A percentile compares a stretch with the other conserved stretches of the same genome.
phyloP scores from a whole-genome alignment of 371 early-diverging fungal genomes.

The Mortierella sp. region DNA sequence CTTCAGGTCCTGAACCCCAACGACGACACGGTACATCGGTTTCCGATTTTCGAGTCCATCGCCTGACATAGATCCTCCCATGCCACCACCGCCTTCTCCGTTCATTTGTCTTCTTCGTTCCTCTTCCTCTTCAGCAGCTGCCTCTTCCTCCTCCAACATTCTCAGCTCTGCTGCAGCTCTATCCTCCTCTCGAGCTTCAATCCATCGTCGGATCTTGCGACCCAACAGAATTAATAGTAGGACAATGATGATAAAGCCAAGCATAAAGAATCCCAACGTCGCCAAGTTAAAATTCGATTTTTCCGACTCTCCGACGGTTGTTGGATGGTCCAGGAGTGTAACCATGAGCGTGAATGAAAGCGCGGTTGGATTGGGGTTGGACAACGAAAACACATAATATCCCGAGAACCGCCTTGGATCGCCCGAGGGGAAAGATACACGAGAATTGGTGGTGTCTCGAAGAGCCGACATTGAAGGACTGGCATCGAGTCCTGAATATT shows the following conservation, averaged over 20 bases:
- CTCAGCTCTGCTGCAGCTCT: slow-evolving; percentile 11
- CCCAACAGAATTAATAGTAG: background rate
- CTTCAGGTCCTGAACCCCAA: slow-evolving; percentile 7
- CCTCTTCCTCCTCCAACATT: slow-evolving; percentile 30
- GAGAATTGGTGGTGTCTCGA: background rate
- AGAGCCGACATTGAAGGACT: background rate
- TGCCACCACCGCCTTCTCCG: background rate
- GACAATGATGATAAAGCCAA: slow-evolving; percentile 4
- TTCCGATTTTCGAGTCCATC: background rate
- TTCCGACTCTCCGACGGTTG: background rate
- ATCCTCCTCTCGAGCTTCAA: background rate
- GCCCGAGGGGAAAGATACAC: background rate
- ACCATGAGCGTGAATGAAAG: background rate
- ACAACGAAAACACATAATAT: slow-evolving; percentile 13
- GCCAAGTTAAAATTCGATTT: background rate
- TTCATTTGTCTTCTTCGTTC: background rate
- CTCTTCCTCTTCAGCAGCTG: slow-evolving; percentile 12
- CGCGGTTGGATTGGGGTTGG: background rate
- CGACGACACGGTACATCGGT: slow-evolving; percentile 5
- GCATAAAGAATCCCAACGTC: slow-evolving; percentile 8
- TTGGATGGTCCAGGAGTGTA: background rate
- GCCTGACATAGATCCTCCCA: background rate
- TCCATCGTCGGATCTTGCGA: slow-evolving; percentile 7
- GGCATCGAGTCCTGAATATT: slow-evolving; percentile 6
- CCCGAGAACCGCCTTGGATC: slow-evolving; percentile 9